These are phyloP conservation scores for Hirsutella rhossiliensis DNA, from an alignment of 2,329 filamentous ascomycete species.

Conservation along the genomic window DNA sequence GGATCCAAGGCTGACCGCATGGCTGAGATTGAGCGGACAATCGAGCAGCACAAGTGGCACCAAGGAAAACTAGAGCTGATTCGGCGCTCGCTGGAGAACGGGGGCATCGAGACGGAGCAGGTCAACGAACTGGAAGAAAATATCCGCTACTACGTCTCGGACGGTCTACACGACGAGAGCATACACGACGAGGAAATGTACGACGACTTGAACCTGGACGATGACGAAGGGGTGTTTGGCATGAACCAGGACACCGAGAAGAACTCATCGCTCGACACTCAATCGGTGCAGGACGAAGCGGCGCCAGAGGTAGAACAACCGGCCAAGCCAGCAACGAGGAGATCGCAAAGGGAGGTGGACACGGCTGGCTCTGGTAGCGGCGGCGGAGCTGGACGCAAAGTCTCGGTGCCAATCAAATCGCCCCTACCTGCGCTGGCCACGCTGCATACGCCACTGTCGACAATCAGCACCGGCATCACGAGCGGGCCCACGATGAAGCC, in stretches of 20 bases:
- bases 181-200: conserved; percentile 92
- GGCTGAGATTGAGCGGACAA: conserved; percentile 69
- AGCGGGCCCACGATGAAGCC: conserved; percentile 73
- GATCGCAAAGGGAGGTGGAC: conserved; percentile 48
- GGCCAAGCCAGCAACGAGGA: conserved; percentile 32
- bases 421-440: conserved; percentile 88
- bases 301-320: conserved; percentile 42
- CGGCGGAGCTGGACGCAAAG: conserved; percentile 48
- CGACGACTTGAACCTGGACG: conserved; percentile 83
- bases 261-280: conserved; percentile 88
- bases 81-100: conserved; percentile 83
- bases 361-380: conserved; percentile 23
- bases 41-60: conserved; percentile 95
- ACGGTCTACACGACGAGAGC: conserved; percentile 79
- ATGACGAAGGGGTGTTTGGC: conserved; percentile 82
- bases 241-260: conserved; percentile 71
- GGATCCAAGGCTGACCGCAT: conserved; percentile 74
- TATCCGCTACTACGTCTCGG: conserved; percentile 91
- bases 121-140: conserved; percentile 82
- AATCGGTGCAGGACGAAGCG: conserved; percentile 79
- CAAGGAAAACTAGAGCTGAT: conserved; percentile 86
- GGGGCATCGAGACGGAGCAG: conserved; percentile 74
- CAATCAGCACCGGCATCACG: conserved; percentile 43
- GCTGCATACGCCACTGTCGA: conserved; percentile 61
- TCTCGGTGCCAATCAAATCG: conserved; percentile 88